Base-by-base conservation (phyloP, 129 eudicot genomes). In the Rutidosis leptorrhynchoides region DNA sequence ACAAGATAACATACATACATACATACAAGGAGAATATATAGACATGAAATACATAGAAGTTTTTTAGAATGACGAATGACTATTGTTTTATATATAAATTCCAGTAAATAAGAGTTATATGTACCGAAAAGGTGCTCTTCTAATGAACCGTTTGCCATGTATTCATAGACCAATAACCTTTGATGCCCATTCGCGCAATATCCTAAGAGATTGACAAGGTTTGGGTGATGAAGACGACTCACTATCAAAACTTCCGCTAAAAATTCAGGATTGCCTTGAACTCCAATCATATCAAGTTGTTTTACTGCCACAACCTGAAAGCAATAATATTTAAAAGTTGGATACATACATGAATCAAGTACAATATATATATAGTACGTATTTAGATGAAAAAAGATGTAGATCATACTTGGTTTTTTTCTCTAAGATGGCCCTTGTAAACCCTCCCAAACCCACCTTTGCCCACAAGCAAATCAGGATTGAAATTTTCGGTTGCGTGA, bases 361-460 rank as follows among this genome's bases (percentile, higher is more conserved):
- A 49, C 19, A 49, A 10, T 17, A 1, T 22, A 30, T n/a, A n/a
- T n/a, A n/a, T n/a, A n/a, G n/a, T n/a, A n/a, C n/a, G 45, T 7
- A 14, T 24, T 65, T 25, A 1, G 17, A 35, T 37, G 14, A 75
- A 78, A 56, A 74, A 24, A 63, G 35, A 67, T 42, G 71, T 71
- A n/a, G n/a, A n/a, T n/a, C 22, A 64, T 65, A 88, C 96, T 78
- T 83, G 80, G 62, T 85, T 62, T 5, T 71, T 74, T 63, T 67
- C 72, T 61, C 73, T 69, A 11, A 85, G 65, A 28, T 53, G 74
- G 45, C 90, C 93, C 68, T 80, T 85, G 64, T 89, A 89, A 67
- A 89, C 96, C 76, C 96, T 85, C 65, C 96, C 96, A n/a, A 89
- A 89, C 19, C 90, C 87, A 27, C 96, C 96, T 72, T 83, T 85